A percentile compares a stretch with the other conserved stretches of the same genome.
These are phyloP conservation scores for Glomus cerebriforme DNA, from an alignment of 192 early-diverging fungal species.

Conservation along the genomic window DNA sequence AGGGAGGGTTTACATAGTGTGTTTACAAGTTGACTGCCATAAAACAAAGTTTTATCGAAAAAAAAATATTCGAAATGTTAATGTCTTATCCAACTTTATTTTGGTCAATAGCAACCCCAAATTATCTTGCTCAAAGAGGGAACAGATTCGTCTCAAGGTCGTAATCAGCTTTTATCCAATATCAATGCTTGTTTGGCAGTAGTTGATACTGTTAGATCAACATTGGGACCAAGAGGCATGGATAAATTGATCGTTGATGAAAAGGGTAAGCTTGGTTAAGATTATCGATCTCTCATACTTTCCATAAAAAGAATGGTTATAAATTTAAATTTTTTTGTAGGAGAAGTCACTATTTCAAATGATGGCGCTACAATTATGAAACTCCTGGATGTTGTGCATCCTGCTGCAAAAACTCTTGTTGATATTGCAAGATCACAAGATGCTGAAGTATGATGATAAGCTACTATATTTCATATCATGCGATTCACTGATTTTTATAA, in stretches of 20 bases:
- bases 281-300: neutral
- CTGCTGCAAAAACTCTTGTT: slow-evolving; percentile 96
- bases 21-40: too few species aligned
- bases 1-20: too few species aligned
- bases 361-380: slow-evolving; percentile 99
- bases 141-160: slow-evolving; percentile 97
- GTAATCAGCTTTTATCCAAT: slow-evolving; percentile 96
- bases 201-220: slow-evolving; percentile 94
- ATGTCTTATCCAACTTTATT: neutral
- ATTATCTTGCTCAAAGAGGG: slow-evolving; percentile 99
- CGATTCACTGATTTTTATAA: neutral
- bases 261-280: slow-evolving; percentile 59
- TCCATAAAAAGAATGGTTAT: neutral
- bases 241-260: slow-evolving; percentile 98
- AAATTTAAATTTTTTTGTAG: slow-evolving; percentile 43
- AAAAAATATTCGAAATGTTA: neutral
- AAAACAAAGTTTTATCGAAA: too few species aligned
- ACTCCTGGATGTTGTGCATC: slow-evolving; percentile 96
- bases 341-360: slow-evolving; percentile 94
- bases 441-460: slow-evolving; percentile 70
- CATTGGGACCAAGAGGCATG: slow-evolving; percentile 98
- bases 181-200: slow-evolving; percentile 94
- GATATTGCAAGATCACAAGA: slow-evolving; percentile 99
- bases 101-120: slow-evolving; percentile 81
- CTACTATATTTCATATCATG: neutral